These are phyloP conservation scores for Phylloporus scabripes DNA, from an alignment of 768 basidiomycete species.

Conservation along the genomic window DNA sequence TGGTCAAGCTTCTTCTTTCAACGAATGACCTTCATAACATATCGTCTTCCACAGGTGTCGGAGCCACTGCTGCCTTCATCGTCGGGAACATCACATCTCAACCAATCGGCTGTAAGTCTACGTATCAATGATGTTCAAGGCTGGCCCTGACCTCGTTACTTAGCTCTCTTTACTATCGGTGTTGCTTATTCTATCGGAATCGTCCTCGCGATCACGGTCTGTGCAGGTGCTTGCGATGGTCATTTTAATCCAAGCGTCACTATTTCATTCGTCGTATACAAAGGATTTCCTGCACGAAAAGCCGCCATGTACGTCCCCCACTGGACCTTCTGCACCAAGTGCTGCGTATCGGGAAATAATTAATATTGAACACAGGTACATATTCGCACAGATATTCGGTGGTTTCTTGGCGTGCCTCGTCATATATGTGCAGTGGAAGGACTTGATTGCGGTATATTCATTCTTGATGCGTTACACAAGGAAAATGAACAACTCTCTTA, in stretches of 20 bases:
- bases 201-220: slow-evolving; percentile 50
- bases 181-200: slow-evolving; percentile 56
- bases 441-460: slow-evolving; percentile 41
- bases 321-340: slow-evolving; percentile 3
- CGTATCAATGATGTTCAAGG: background rate
- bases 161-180: slow-evolving; percentile 55
- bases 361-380: slow-evolving; percentile 44
- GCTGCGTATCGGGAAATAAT: slow-evolving; percentile 1
- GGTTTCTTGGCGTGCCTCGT: slow-evolving; percentile 57
- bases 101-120: slow-evolving; percentile 45
- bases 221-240: slow-evolving; percentile 50
- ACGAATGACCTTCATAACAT: background rate
- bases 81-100: slow-evolving; percentile 41
- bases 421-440: slow-evolving; percentile 59
- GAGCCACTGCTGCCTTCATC: slow-evolving; percentile 47
- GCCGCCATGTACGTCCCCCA: slow-evolving; percentile 40
- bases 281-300: slow-evolving; percentile 48
- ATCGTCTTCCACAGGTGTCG: slow-evolving; percentile 37
- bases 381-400: slow-evolving; percentile 60
- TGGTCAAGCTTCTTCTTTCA: slow-evolving; percentile 5
- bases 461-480: slow-evolving; percentile 37
- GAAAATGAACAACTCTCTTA: background rate
- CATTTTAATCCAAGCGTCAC: slow-evolving; percentile 67
- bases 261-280: slow-evolving; percentile 46
- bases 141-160: background rate